phyloP scores from a whole-genome alignment of 352 stramenopile species.

The Globisporangium middletonii region DNA sequence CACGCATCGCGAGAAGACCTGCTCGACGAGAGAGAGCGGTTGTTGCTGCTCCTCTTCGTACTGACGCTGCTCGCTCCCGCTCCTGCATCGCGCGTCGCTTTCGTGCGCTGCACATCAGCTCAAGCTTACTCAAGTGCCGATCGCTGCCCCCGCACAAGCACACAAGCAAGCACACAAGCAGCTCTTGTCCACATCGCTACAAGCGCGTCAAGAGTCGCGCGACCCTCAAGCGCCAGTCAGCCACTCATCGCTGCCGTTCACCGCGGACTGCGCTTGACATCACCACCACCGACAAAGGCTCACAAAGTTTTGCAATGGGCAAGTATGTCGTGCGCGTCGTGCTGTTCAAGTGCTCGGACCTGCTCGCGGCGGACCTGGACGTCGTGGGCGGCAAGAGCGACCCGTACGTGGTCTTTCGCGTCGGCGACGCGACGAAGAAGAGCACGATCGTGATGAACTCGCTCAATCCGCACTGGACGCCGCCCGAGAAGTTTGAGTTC shows the following conservation, averaged over 20 bases:
- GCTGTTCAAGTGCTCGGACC: slow-evolving; percentile 58
- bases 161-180: too few relatives aligned
- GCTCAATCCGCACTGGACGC: slow-evolving; percentile 63
- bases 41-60: too few relatives aligned
- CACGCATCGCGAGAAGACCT: too few relatives aligned
- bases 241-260: not conserved
- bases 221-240: not conserved
- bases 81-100: too few relatives aligned
- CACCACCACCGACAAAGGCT: too few relatives aligned
- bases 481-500: slow-evolving; percentile 74
- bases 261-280: not conserved
- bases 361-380: slow-evolving; percentile 40
- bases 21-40: too few relatives aligned
- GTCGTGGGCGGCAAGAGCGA: slow-evolving; percentile 65
- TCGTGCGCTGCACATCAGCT: too few relatives aligned
- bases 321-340: slow-evolving; percentile 49
- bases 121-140: too few relatives aligned
- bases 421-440: slow-evolving; percentile 42
- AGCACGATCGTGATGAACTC: slow-evolving; percentile 62
- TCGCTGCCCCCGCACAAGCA: too few relatives aligned
- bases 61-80: too few relatives aligned
- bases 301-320: slow-evolving; percentile 11
- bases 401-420: slow-evolving; percentile 63
- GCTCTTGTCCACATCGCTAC: too few relatives aligned
- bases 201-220: too few relatives aligned